Evolutionary conservation across 805 yeast species (phyloP).

Genomic region (Maudiozyma turicensis): DNA sequence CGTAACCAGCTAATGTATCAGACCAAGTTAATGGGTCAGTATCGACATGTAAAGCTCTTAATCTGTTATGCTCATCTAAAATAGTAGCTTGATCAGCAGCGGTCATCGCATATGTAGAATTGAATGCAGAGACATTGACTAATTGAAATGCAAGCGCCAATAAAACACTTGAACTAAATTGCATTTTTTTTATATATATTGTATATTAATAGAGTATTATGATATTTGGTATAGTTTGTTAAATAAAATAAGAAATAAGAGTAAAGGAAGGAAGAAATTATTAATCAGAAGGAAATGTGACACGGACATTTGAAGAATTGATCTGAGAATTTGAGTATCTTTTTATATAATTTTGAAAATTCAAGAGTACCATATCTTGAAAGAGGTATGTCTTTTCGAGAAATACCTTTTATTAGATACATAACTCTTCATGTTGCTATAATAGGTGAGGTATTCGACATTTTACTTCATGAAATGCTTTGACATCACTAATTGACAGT

Average conservation of each 20-base stretch:
- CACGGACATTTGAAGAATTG: too few species aligned
- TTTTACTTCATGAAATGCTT: too few species aligned
- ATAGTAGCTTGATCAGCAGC: slow-evolving; percentile 1
- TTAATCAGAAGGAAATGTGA: too few species aligned
- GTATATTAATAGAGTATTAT: background rate
- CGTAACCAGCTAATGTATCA: slow-evolving; percentile 36
- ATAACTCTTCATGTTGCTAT: too few species aligned
- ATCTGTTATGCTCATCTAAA: slow-evolving; percentile 35
- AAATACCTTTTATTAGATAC: too few species aligned
- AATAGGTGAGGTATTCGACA: too few species aligned
- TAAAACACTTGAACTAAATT: background rate
- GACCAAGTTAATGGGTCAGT: slow-evolving; percentile 41
- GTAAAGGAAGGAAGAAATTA: too few species aligned
- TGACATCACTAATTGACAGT: too few species aligned
- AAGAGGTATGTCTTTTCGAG: too few species aligned
- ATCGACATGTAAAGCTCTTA: slow-evolving; percentile 31
- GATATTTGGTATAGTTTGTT: background rate
- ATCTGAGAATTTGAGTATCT: too few species aligned
- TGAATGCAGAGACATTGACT: background rate
- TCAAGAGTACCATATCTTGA: too few species aligned
- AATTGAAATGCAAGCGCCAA: background rate
- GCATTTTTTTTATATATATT: background rate
- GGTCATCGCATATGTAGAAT: slow-evolving; percentile 3
- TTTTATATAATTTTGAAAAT: too few species aligned
- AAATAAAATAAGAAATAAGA: background rate